phyloP scores from a whole-genome alignment of 2,329 filamentous ascomycete species.

The Talaromyces sp. region DNA sequence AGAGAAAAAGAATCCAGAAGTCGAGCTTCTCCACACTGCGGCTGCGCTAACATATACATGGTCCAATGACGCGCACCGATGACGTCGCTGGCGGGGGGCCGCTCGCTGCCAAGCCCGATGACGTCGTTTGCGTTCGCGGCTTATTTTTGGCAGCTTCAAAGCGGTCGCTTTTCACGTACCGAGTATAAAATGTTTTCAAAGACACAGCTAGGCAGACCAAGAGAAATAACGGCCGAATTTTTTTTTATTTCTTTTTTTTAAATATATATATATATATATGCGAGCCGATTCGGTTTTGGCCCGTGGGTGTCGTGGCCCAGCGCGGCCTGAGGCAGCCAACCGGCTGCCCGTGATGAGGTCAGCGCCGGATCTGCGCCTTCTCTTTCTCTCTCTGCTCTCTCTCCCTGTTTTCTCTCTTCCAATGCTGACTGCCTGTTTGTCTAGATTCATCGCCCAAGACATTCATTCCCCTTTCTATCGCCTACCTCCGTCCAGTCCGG shows the following conservation, averaged over 20 bases:
- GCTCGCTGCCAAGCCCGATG: neutral
- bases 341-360: neutral
- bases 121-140: neutral
- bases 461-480: too few relatives aligned
- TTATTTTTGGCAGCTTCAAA: conserved; percentile 5
- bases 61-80: neutral
- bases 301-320: neutral
- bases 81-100: conserved; percentile 10
- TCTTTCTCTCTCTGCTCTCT: neutral
- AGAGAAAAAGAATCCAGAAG: neutral
- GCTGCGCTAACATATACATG: neutral
- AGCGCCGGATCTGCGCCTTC: neutral
- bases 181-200: neutral
- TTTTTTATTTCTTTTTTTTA: too few relatives aligned
- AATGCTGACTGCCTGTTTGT: too few relatives aligned
- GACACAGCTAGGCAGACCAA: neutral
- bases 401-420: neutral
- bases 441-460: too few relatives aligned
- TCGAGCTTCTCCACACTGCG: neutral
- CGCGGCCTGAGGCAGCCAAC: neutral
- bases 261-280: too few relatives aligned
- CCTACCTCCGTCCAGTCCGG: too few relatives aligned
- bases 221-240: conserved; percentile 1
- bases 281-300: neutral
- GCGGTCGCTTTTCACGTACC: neutral